These are phyloP conservation scores for Thalassiosira oceanica DNA, from an alignment of 352 stramenopile genomes.

Conservation along the genomic window DNA sequence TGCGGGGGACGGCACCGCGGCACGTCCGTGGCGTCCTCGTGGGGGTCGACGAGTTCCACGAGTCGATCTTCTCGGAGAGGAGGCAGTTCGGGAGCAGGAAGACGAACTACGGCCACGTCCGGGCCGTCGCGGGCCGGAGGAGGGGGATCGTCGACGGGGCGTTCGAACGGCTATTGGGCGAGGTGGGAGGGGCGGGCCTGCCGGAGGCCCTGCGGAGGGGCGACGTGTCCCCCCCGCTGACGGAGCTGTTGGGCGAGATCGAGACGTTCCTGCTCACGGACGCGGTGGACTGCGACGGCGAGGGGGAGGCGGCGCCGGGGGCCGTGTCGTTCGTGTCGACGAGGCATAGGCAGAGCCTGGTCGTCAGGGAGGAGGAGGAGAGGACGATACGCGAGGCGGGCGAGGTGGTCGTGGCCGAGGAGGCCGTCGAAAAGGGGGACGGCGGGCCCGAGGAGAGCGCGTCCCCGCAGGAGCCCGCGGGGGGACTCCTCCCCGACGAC, in stretches of 20 bases:
- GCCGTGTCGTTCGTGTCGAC: slow-evolving; percentile 12
- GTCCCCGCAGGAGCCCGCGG: no score
- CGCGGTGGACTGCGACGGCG: slow-evolving; percentile 11
- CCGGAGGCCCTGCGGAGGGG: no score
- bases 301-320: not conserved
- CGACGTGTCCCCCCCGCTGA: slow-evolving; percentile 16
- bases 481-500: slow-evolving; percentile 14
- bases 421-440: no score
- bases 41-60: slow-evolving; percentile 35
- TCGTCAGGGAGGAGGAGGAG: slow-evolving; percentile 16
- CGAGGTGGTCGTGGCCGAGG: slow-evolving; percentile 18
- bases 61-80: slow-evolving; percentile 28
- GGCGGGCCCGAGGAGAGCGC: no score
- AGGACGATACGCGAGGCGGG: not conserved
- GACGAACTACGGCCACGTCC: slow-evolving; percentile 24
- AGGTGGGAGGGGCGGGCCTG: not conserved
- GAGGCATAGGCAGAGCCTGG: slow-evolving; percentile 14
- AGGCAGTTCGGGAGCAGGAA: slow-evolving; percentile 23
- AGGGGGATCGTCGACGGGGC: slow-evolving; percentile 22
- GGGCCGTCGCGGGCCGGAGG: slow-evolving; percentile 19
- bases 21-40: slow-evolving; percentile 8
- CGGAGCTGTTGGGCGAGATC: slow-evolving; percentile 12
- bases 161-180: slow-evolving; percentile 20
- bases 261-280: slow-evolving; percentile 45
- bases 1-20: slow-evolving; percentile 6